phyloP scores from a whole-genome alignment of 2,329 filamentous ascomycete species.

The Fonsecaea nubica region DNA sequence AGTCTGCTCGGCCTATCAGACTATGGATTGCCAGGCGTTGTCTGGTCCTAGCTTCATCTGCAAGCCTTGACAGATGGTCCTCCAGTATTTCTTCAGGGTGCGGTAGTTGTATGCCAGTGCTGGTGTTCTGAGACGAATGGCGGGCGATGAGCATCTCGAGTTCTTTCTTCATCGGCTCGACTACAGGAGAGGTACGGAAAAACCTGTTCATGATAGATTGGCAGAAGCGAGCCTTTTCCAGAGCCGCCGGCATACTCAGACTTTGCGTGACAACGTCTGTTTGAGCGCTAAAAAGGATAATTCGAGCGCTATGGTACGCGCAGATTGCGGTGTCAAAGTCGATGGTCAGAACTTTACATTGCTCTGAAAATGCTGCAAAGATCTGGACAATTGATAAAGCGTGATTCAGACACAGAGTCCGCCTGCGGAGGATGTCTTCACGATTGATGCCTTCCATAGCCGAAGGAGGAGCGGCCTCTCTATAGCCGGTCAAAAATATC shows the following conservation, averaged over 20 bases:
- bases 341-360: constrained; percentile 21
- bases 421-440: constrained; percentile 21
- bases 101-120: constrained; percentile 5
- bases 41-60: constrained; percentile 25
- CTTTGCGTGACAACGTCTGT: constrained; percentile 17
- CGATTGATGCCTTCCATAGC: constrained; percentile 26
- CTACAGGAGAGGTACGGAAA: constrained; percentile 25
- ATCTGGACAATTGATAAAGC: constrained; percentile 29
- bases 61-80: constrained; percentile 18
- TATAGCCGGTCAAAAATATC: constrained; percentile 32
- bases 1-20: constrained; percentile 29
- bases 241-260: constrained; percentile 20
- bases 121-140: constrained; percentile 14
- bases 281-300: constrained; percentile 29
- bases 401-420: constrained; percentile 26
- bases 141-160: constrained; percentile 26
- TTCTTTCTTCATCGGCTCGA: constrained; percentile 31
- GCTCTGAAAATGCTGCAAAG: constrained; percentile 27
- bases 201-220: constrained; percentile 25
- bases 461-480: constrained; percentile 27
- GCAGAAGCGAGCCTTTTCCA: constrained; percentile 28
- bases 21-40: constrained; percentile 31
- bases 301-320: constrained; percentile 30
- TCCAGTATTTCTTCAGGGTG: constrained; percentile 20
- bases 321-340: constrained; percentile 32